Base-by-base conservation (phyloP, 106 monocot species). In the Apostasia shenzhenica region DNA sequence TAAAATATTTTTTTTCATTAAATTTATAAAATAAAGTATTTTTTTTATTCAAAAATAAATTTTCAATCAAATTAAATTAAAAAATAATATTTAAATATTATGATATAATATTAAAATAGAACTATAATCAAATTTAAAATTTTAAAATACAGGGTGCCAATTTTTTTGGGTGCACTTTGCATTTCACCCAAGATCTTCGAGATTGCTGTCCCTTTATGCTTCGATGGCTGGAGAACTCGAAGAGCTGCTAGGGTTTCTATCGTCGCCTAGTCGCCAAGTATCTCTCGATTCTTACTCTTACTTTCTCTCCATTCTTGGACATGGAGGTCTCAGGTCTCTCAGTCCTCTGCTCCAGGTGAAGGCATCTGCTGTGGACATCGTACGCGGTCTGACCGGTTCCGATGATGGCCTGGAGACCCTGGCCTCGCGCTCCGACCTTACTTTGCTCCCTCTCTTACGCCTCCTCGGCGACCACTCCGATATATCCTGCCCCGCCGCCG, bases 231-330 rank as follows among this genome's bases (percentile, higher is more conserved):
- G 71, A 47, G 90, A 94, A 63, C 75, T 94, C 26, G 85, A 90
- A 44, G 94, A 94, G 54, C 87, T 94, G 10, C 57, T 94, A 9
- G 78, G 68, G 37, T 94, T 94, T 71, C 90, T 94, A 58, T 87
- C 94, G 54, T 77, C 80, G 46, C 85, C 90, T 54, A 82, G 84
- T 39, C 86, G 74, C n/a, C 83, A 86, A 68, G 89, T 85, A 72
- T 26, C 26, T 26, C 26, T 26, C 26, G 26, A 26, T 0, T 26
- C 40, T 12, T 38, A 5, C 50, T 42, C 54, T 14, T 56, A 37
- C 2, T 43, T 46, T 3, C 41, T 10, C 74, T 59, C 74, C 75
- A 26, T 10, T 38, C 47, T 39, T 66, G 54, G 3, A 43, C 12
- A 41, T 14, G 41, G 54, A 14, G 2, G 1, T 66, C 41, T 41